A percentile compares a stretch with the other conserved stretches of the same genome.
phyloP scores from a whole-genome alignment of 139 green algal species.

The Parachlorella kessleri region DNA sequence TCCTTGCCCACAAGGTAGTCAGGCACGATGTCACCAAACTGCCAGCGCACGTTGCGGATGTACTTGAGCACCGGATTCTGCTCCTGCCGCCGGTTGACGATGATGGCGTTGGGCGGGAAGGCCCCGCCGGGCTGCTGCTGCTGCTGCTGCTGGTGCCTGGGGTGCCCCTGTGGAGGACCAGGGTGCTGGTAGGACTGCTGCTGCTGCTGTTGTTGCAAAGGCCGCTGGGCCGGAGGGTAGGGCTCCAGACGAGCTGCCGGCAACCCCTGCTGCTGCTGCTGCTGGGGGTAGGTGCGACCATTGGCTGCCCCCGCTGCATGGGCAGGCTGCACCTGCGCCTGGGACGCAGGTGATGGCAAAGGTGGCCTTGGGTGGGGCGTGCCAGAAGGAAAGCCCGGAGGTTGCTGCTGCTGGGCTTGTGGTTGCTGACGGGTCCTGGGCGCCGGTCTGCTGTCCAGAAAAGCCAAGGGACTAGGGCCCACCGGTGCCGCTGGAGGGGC shows the following conservation, averaged over 20 bases:
- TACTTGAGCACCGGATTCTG: conserved; percentile 90
- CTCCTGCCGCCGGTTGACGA: conserved; percentile 80
- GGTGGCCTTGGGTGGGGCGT: background rate
- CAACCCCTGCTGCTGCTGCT: background rate
- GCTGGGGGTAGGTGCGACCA: background rate
- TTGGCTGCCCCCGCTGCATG: background rate
- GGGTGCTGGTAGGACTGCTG: background rate
- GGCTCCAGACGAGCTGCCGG: too few species aligned
- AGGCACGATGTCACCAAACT: conserved; percentile 78
- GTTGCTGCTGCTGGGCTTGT: background rate
- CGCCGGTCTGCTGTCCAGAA: background rate
- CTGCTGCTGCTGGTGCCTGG: conserved; percentile 2
- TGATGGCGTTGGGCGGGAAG: conserved; percentile 63
- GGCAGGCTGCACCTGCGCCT: background rate
- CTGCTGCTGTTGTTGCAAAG: background rate
- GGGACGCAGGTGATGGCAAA: background rate
- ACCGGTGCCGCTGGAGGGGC: background rate
- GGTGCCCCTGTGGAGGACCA: background rate
- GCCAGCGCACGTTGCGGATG: conserved; percentile 86
- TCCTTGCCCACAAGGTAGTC: conserved; percentile 81
- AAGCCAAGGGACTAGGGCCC: background rate
- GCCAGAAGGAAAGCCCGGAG: background rate
- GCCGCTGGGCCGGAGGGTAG: too few species aligned
- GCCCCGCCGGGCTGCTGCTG: background rate
- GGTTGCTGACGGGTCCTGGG: background rate